Base-by-base conservation (phyloP, 225 moss, liverwort and hornwort species). In the Sphagnum contortum region DNA sequence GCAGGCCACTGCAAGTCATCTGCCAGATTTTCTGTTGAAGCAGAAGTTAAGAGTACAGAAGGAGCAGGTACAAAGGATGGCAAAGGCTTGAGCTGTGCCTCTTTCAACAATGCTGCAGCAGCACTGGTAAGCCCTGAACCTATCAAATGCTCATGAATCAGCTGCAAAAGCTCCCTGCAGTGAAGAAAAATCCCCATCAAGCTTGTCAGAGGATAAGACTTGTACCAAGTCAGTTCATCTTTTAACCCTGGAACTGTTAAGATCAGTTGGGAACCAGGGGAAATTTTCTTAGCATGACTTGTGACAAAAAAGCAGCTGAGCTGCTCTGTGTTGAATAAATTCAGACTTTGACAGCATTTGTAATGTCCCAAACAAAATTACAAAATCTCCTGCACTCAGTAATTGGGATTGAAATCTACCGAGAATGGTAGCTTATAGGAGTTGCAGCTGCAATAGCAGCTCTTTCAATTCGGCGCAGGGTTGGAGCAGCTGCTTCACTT, bases 391-490 rank as follows among this genome's bases (percentile, higher is more conserved):
- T 29, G 62, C 48, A 60, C 49, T 47, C 57, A 5, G 49, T 5
- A 12, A 68, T 59, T 5, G 6, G 9, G 44, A 59, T 45, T n/a
- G 57, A 65, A 63, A 13, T 48, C 29, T 77, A 93, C 93, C 93
- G 79, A 50, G 98, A 87, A 75, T 91, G 98, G 69, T 98, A 98
- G 72, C 93, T 98, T 55, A 98, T 89, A 60, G 98, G 98, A 50
- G 98, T 98, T 47, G 98, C 98, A 66, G 93, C 93, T 68, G 98
- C 98, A 74, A 98, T 93, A 49, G 98, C 98, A 73, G 98, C 98
- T 73, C 98, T 91, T 69, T 98, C 98, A 74, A 98, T 93, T 49
- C 98, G 85, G 8, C 98, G 81, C 4, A 98, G 78, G 65, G 98
- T 98, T 47, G 98, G 98, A 57, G 98, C 98, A 59, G 98, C 98